phyloP scores from a whole-genome alignment of 768 basidiomycete species.

The Agaricus sinodeliciosus region DNA sequence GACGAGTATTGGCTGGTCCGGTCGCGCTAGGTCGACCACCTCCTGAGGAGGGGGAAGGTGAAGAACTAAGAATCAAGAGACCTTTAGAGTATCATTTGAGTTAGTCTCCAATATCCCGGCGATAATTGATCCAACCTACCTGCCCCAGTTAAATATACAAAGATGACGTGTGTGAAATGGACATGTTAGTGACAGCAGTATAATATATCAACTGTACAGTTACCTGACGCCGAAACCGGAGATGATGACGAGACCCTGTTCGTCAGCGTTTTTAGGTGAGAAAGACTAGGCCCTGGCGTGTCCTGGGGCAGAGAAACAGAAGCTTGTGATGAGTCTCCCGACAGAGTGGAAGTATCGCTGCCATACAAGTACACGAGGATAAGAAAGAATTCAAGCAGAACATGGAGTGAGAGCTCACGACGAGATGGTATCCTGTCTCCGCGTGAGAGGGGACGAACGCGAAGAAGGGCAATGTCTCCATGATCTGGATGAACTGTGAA shows the following conservation, averaged over 20 bases:
- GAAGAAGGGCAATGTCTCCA: neutral
- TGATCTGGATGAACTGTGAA: neutral
- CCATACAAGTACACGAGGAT: neutral
- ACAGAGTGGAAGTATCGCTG: conserved; percentile 1
- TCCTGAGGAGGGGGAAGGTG: neutral
- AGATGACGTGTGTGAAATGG: no score
- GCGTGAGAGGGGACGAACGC: neutral
- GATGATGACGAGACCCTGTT: no score
- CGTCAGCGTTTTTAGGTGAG: no score
- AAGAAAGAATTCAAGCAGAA: neutral
- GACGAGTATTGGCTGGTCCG: no score
- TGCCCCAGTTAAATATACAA: no score
- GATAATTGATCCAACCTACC: no score
- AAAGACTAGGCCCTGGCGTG: neutral
- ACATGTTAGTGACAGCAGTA: no score
- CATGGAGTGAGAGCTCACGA: neutral
- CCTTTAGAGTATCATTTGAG: no score
- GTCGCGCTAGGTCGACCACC: neutral
- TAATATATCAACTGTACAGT: no score
- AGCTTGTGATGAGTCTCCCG: neutral
- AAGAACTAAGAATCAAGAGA: no score
- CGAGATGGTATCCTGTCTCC: neutral
- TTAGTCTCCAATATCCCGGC: no score
- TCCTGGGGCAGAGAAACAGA: neutral
- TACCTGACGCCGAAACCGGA: no score